phyloP scores from a whole-genome alignment of 768 basidiomycete species.

The Termitomyces bulborhizus region DNA sequence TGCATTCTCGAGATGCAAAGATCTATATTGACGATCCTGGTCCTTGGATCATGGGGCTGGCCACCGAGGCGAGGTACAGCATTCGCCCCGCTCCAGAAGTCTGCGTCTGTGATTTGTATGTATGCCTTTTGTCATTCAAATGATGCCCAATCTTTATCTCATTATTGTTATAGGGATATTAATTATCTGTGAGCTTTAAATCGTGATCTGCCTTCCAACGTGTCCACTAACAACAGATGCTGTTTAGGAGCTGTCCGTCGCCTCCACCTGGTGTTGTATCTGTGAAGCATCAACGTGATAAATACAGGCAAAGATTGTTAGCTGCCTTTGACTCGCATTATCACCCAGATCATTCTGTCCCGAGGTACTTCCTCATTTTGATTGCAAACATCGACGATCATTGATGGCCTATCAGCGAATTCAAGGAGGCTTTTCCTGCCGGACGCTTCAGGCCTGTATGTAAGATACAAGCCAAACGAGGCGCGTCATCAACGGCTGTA shows the following conservation, averaged over 20 bases:
- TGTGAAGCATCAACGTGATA: conserved; percentile 73
- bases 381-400: neutral
- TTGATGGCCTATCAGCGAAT: conserved; percentile 50
- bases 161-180: conserved; percentile 52
- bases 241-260: conserved; percentile 62
- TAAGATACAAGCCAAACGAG: conserved; percentile 82
- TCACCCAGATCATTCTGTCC: conserved; percentile 83
- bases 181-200: conserved; percentile 59
- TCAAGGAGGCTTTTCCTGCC: conserved; percentile 92
- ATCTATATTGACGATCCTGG: conserved; percentile 96
- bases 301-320: conserved; percentile 66
- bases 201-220: conserved; percentile 1
- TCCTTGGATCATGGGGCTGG: conserved; percentile 91
- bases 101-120: conserved; percentile 82
- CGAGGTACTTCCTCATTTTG: conserved; percentile 39
- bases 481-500: conserved; percentile 72
- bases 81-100: conserved; percentile 74
- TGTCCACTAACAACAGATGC: conserved; percentile 12
- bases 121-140: conserved; percentile 10
- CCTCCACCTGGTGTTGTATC: conserved; percentile 75
- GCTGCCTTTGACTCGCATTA: conserved; percentile 81
- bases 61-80: conserved; percentile 79
- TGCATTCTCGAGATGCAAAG: conserved; percentile 85
- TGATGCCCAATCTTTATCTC: neutral
- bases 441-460: conserved; percentile 88